Base-by-base conservation (phyloP, 1,284 basidiomycete species). In the Abortiporus biennis region DNA sequence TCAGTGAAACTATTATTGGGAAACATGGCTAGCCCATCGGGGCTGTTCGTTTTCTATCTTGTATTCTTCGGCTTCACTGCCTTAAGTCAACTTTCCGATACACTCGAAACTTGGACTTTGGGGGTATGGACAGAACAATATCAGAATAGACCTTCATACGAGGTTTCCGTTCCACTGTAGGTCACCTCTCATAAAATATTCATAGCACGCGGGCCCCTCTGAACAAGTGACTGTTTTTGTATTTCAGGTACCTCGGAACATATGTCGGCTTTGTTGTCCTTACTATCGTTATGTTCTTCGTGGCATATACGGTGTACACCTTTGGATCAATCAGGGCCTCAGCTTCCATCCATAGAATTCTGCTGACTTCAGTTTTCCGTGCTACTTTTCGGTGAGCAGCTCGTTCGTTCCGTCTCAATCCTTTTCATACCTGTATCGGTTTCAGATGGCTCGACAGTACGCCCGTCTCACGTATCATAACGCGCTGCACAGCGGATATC, bases 401-500 rank as follows among this genome's bases (percentile, higher is more conserved):
- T 6, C 19, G 17, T 68, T 19, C 25, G 4, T 6, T 15, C 2
- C 3, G 21, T 8, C 15, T 21, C 20, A 22, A 16, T 67, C n/a
- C 27, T 61, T 24, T 3, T 6, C n/a, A 4, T 3, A 25, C 23
- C 9, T 22, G 9, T 21, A 13, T 6, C 21, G 11, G 6, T 31
- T 3, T 21, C 20, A 68, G 65, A 40, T 78, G 74, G 69, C 55
- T 80, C 3, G 78, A 81, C 50, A 65, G 61, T 3, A 78, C 76
- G 2, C 78, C 78, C 0, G 69, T 72, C 1, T 77, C 77, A 15
- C 66, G 78, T 17, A 69, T 80, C 50, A 70, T 79, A 41, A 61
- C 71, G 32, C 67, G 78, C 31, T 78, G 78, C 52, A 78, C 77
- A 0, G 72, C 75, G 40, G 78, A 80, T 51, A 76, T 78, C 6